A percentile compares a stretch with the other conserved stretches of the same genome.
Conservation (phyloP, 495 filamentous ascomycete species). For the Lasiosphaeris hirsuta region DNA sequence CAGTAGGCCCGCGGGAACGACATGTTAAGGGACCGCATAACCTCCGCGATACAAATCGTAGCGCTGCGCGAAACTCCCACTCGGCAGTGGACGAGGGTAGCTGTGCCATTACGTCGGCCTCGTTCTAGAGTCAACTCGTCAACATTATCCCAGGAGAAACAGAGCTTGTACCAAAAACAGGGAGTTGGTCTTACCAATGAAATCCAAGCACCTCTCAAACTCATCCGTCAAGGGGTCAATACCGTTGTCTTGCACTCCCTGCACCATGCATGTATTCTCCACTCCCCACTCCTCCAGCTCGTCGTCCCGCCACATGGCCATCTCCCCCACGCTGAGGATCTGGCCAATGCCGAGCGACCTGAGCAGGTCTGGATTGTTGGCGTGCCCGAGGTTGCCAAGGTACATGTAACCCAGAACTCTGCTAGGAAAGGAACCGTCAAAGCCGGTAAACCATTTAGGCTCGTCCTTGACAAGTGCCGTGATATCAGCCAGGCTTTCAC, state of each 20-base stretch:
- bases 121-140: slow-evolving; percentile 51
- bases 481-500: slow-evolving; percentile 41
- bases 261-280: slow-evolving; percentile 74
- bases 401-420: slow-evolving; percentile 71
- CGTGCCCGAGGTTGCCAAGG: slow-evolving; percentile 11
- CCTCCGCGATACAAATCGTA: slow-evolving; percentile 97
- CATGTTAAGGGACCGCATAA: slow-evolving; percentile 75
- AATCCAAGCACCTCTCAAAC: slow-evolving; percentile 81
- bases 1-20: slow-evolving; percentile 95
- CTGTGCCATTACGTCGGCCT: slow-evolving; percentile 67
- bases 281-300: slow-evolving; percentile 64
- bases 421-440: slow-evolving; percentile 89
- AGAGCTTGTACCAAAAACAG: background rate
- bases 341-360: slow-evolving; percentile 76
- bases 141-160: slow-evolving; percentile 8
- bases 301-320: slow-evolving; percentile 69
- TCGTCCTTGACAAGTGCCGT: slow-evolving; percentile 46
- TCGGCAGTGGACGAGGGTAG: slow-evolving; percentile 94
- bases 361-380: slow-evolving; percentile 55
- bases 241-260: slow-evolving; percentile 91
- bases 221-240: slow-evolving; percentile 88
- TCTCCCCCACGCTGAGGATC: slow-evolving; percentile 92
- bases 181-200: slow-evolving; percentile 68
- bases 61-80: slow-evolving; percentile 93
- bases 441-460: slow-evolving; percentile 75